Conservation (phyloP, 2,329 filamentous ascomycete genomes). For the Lithohypha guttulata region DNA sequence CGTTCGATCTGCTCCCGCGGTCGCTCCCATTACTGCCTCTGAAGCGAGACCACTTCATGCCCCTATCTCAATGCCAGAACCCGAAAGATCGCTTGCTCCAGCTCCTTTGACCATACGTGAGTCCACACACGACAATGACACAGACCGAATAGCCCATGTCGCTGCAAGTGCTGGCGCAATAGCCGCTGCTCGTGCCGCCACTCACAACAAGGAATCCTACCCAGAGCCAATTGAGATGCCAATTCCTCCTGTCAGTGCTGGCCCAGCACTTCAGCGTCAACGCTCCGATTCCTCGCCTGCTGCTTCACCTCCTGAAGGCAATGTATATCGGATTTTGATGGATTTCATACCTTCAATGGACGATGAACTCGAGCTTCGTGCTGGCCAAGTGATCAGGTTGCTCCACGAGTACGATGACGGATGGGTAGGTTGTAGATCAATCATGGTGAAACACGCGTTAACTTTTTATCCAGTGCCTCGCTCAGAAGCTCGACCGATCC, state of each 20-base stretch:
- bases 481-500: conserved; percentile 78
- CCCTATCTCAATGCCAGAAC: conserved; percentile 26
- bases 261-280: conserved; percentile 3
- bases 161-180: conserved; percentile 25
- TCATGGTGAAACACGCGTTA: conserved; percentile 26
- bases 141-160: background rate
- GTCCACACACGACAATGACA: background rate
- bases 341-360: conserved; percentile 89
- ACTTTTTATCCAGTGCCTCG: conserved; percentile 57
- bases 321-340: conserved; percentile 85
- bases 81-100: conserved; percentile 17
- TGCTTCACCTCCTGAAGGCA: conserved; percentile 49
- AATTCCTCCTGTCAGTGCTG: background rate
- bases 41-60: conserved; percentile 50
- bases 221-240: conserved; percentile 7
- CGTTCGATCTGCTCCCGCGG: conserved; percentile 14
- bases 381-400: conserved; percentile 75
- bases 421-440: conserved; percentile 57
- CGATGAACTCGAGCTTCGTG: conserved; percentile 73
- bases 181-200: conserved; percentile 44
- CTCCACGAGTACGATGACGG: conserved; percentile 97
- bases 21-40: conserved; percentile 15
- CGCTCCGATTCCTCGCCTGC: conserved; percentile 34
- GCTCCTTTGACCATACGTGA: background rate
- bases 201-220: conserved; percentile 63